Evolutionary conservation across 176 grass and related monocot genomes (phyloP).

Genomic region (barley (Hordeum vulgare)): MorexV3_pseudomolecules_assembly NC_058519.1:743937-744436

Average conservation of each 20-base stretch:
- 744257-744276: neutral
- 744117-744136: too few species aligned
- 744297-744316: neutral
- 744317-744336: too few species aligned
- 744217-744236: neutral
- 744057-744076: constrained; percentile 12
- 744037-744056: constrained; percentile 17
- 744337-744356: too few species aligned
- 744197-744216: neutral
- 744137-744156: neutral
- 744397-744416: too few species aligned
- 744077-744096: neutral
- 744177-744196: too few species aligned
- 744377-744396: too few species aligned
- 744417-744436: too few species aligned
- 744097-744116: neutral
- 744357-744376: too few species aligned
- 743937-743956: neutral
- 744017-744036: neutral
- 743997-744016: neutral
- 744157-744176: neutral
- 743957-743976: constrained; percentile 18
- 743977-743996: neutral
- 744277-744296: neutral
- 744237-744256: neutral